phyloP scores from a whole-genome alignment of 345 rosid genomes.

The Eucalyptus pauciflora region DNA sequence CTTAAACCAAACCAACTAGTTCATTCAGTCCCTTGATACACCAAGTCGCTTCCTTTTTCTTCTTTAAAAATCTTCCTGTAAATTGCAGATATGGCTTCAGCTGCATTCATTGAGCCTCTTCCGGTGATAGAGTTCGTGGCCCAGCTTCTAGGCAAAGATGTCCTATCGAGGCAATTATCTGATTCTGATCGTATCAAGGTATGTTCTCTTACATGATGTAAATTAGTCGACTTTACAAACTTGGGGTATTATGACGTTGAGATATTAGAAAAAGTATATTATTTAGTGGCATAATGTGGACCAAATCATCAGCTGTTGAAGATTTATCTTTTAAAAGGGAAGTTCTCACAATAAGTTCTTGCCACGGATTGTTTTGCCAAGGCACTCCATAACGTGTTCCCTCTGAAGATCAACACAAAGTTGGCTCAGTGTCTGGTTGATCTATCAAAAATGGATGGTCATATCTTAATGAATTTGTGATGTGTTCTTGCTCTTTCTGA shows the following conservation, averaged over 20 bases:
- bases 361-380: background rate
- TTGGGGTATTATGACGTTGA: background rate
- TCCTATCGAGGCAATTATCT: conserved; percentile 59
- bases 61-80: background rate
- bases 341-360: background rate
- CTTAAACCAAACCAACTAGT: background rate
- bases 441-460: background rate
- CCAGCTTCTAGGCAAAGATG: conserved; percentile 84
- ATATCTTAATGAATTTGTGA: background rate
- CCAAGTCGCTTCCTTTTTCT: background rate
- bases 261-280: background rate
- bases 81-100: conserved; percentile 82
- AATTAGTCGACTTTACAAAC: background rate
- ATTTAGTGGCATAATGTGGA: background rate
- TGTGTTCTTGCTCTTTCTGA: background rate
- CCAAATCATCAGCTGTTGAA: background rate
- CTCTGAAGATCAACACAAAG: background rate
- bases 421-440: background rate
- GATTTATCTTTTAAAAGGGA: background rate
- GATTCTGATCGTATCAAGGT: conserved; percentile 98
- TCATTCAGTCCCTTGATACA: background rate
- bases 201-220: background rate
- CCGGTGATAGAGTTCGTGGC: conserved; percentile 93
- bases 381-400: background rate
- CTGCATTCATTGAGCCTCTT: conserved; percentile 97